A percentile compares a stretch with the other conserved stretches of the same genome.
phyloP scores from a whole-genome alignment of 1,284 basidiomycete species.

The Ganoderma meredithae region DNA sequence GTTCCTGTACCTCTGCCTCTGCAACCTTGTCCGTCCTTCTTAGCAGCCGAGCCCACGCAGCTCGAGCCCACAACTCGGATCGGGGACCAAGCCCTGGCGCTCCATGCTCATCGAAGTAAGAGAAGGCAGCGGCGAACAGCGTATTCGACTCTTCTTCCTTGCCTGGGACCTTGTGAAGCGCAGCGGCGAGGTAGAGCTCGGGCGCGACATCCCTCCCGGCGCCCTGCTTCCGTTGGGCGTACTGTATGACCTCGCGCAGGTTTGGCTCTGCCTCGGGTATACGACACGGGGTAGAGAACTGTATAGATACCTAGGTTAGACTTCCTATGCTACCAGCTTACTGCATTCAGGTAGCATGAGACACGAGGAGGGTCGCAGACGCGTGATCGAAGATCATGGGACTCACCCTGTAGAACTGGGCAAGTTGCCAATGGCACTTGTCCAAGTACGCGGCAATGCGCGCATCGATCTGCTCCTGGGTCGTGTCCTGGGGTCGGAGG shows the following conservation, averaged over 20 bases:
- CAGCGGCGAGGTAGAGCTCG: conserved; percentile 30
- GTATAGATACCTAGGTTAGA: conserved; percentile 23
- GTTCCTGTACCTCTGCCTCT: conserved; percentile 29
- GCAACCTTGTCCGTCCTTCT: conserved; percentile 21
- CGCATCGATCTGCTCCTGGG: conserved; percentile 29
- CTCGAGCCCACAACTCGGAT: conserved; percentile 32
- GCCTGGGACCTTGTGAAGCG: conserved; percentile 24
- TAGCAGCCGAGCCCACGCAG: conserved; percentile 29
- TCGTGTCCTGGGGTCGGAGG: conserved; percentile 32
- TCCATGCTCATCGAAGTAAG: conserved; percentile 18
- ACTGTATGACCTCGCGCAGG: conserved; percentile 32
- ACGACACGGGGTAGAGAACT: conserved; percentile 34
- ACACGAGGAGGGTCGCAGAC: conserved; percentile 15
- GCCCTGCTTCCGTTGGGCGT: conserved; percentile 21
- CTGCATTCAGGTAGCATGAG: conserved; percentile 10
- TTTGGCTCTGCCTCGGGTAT: conserved; percentile 33
- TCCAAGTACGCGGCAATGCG: conserved; percentile 34
- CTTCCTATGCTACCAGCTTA: conserved; percentile 8
- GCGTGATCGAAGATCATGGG: background rate
- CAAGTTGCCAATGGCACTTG: conserved; percentile 39
- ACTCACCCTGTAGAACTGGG: conserved; percentile 37
- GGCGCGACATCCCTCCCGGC: conserved; percentile 27
- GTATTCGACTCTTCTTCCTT: conserved; percentile 26
- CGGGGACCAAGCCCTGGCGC: conserved; percentile 24
- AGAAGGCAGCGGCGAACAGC: conserved; percentile 26